Evolutionary conservation across 257 asterid species (phyloP).

Genomic region (Nemophila menziesii): DNA sequence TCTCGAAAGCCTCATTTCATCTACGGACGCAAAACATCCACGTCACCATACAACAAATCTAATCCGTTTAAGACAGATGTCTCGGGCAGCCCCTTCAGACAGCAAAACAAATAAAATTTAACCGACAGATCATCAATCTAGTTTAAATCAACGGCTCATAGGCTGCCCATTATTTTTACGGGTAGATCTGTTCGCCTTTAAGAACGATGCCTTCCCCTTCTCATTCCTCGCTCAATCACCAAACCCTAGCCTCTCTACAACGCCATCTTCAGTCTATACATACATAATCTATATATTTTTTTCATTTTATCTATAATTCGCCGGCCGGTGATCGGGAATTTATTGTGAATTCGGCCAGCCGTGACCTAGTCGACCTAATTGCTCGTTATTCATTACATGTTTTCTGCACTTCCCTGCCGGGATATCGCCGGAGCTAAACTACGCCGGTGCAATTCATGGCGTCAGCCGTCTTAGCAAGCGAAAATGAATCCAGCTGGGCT

Average conservation of each 20-base stretch:
- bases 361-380: conserved; percentile 1
- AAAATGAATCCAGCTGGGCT: conserved; percentile 79
- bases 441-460: conserved; percentile 59
- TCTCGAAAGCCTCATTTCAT: conserved; percentile 8
- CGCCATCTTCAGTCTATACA: background rate
- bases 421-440: conserved; percentile 29
- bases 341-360: conserved; percentile 12
- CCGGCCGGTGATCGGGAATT: conserved; percentile 14
- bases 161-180: conserved; percentile 53
- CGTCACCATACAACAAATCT: conserved; percentile 26
- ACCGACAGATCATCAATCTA: conserved; percentile 30
- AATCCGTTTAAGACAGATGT: conserved; percentile 45
- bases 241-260: conserved; percentile 33
- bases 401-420: conserved; percentile 15
- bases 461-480: conserved; percentile 78
- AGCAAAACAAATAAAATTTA: conserved; percentile 31
- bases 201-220: conserved; percentile 42
- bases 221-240: conserved; percentile 56
- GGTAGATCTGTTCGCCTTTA: conserved; percentile 94
- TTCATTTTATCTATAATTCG: background rate
- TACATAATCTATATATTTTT: conserved; percentile 1
- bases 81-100: conserved; percentile 66
- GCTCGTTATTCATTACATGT: conserved; percentile 21
- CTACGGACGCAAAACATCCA: conserved; percentile 10
- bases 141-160: conserved; percentile 20